Evolutionary conservation across 305 asterid species (phyloP).

Genomic region (Striga hermonthica): DNA sequence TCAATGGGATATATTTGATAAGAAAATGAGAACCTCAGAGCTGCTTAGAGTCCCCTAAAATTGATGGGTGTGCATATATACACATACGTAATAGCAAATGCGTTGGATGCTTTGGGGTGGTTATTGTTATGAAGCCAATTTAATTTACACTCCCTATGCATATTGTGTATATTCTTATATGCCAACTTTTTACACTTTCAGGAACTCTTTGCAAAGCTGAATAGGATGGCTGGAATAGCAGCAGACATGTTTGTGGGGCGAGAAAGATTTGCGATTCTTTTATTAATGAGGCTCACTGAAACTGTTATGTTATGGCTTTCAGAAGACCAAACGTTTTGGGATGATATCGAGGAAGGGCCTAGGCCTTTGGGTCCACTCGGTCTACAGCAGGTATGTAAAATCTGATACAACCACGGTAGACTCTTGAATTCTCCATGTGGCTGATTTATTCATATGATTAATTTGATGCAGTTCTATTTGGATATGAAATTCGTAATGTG

Average conservation of each 20-base stretch:
- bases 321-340: conserved; percentile 96
- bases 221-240: conserved; percentile 78
- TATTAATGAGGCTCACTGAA: conserved; percentile 95
- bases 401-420: conserved; percentile 19
- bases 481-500: conserved; percentile 95
- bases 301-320: conserved; percentile 96
- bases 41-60: too few species aligned
- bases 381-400: conserved; percentile 77
- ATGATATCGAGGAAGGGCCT: conserved; percentile 91
- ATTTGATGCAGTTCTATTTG: conserved; percentile 78
- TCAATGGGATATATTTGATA: too few species aligned
- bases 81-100: neutral
- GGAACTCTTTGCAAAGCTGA: conserved; percentile 89
- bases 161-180: conserved; percentile 25
- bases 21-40: too few species aligned
- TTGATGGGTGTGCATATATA: too few species aligned
- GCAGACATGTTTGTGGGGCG: conserved; percentile 97
- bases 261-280: conserved; percentile 84
- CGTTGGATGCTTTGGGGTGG: neutral
- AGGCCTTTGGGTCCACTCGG: conserved; percentile 82
- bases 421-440: conserved; percentile 25
- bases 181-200: conserved; percentile 36
- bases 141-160: conserved; percentile 15
- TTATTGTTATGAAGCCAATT: neutral
- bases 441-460: conserved; percentile 24